Percentiles rank a stretch among this genome's conserved stretches.
These are phyloP conservation scores for Didymellaceae sp. DNA, from an alignment of 2,329 filamentous ascomycete species.

Conservation along the genomic window DNA sequence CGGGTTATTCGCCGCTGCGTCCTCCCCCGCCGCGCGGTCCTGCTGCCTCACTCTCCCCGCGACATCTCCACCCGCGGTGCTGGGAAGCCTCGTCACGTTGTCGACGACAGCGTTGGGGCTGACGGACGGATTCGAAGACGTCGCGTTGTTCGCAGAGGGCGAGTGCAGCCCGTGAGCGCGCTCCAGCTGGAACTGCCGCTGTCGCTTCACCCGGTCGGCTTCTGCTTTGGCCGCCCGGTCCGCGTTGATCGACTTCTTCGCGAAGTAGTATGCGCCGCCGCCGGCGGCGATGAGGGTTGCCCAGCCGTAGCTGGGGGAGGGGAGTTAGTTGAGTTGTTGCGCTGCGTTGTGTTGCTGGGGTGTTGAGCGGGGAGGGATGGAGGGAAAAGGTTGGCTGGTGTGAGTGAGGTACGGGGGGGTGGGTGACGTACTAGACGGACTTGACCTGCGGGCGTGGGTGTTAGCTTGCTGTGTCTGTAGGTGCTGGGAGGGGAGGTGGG, in stretches of 20 bases:
- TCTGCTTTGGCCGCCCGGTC: slow-evolving; percentile 78
- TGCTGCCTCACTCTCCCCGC: too few species aligned
- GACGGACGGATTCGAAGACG: slow-evolving; percentile 17
- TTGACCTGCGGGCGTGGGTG: slow-evolving; percentile 57
- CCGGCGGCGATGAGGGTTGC: slow-evolving; percentile 84
- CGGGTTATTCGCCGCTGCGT: slow-evolving; percentile 57
- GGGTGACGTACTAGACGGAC: slow-evolving; percentile 63
- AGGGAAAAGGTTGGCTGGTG: not conserved
- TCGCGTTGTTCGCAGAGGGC: not conserved
- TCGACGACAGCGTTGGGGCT: slow-evolving; percentile 17
- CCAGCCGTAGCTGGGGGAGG: slow-evolving; percentile 78
- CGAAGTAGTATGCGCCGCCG: slow-evolving; percentile 92
- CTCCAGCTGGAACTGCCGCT: slow-evolving; percentile 43
- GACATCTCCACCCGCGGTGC: too few species aligned
- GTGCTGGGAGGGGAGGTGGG: not conserved
- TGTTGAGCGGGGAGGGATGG: not conserved
- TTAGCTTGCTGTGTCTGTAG: slow-evolving; percentile 22
- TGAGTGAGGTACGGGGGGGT: not conserved
- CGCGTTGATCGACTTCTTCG: slow-evolving; percentile 91
- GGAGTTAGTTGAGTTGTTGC: slow-evolving; percentile 15
- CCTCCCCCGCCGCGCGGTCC: slow-evolving; percentile 14
- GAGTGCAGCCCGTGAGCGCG: slow-evolving; percentile 19
- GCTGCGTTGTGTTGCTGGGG: not conserved
- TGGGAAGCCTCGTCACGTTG: slow-evolving; percentile 18
- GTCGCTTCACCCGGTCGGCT: slow-evolving; percentile 47